These are phyloP conservation scores for Lentinula boryana DNA, from an alignment of 768 basidiomycete genomes.

Conservation along the genomic window DNA sequence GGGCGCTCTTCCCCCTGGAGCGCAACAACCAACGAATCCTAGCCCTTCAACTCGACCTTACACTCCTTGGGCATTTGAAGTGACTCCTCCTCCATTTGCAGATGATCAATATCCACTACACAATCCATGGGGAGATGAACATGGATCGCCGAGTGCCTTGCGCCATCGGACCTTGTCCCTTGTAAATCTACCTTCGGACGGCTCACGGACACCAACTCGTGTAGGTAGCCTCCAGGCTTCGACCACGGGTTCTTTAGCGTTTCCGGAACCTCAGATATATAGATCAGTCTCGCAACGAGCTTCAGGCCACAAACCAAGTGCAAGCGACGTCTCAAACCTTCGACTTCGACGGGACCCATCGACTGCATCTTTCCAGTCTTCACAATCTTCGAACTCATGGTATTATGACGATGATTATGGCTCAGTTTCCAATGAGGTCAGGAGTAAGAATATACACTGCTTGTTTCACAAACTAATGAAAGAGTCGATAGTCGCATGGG, in stretches of 20 bases:
- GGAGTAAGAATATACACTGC: constrained; percentile 7
- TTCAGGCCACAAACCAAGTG: constrained; percentile 11
- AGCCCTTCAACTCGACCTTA: constrained; percentile 21
- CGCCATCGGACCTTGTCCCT: constrained; percentile 29
- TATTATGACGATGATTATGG: constrained; percentile 31
- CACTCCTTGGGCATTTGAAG: constrained; percentile 25
- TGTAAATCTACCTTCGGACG: constrained; percentile 16
- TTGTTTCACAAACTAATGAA: constrained; percentile 5
- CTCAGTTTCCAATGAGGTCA: constrained; percentile 26
- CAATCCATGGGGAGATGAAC: constrained; percentile 27
- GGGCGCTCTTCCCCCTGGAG: constrained; percentile 30
- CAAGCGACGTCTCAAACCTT: constrained; percentile 25
- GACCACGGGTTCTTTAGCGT: constrained; percentile 23
- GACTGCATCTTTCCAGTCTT: constrained; percentile 24
- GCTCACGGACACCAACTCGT: constrained; percentile 25
- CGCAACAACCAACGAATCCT: constrained; percentile 24
- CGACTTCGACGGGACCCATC: constrained; percentile 26
- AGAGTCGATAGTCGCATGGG: constrained; percentile 13
- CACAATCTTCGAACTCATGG: constrained; percentile 26
- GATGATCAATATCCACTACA: constrained; percentile 13
- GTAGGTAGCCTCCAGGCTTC: constrained; percentile 31
- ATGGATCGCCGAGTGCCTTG: constrained; percentile 13
- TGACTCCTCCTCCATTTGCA: constrained; percentile 14
- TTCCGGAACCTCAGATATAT: constrained; percentile 49
- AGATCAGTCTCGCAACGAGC: constrained; percentile 35